phyloP scores from a whole-genome alignment of 495 filamentous ascomycete species.

The Penicillium paradoxum region DNA sequence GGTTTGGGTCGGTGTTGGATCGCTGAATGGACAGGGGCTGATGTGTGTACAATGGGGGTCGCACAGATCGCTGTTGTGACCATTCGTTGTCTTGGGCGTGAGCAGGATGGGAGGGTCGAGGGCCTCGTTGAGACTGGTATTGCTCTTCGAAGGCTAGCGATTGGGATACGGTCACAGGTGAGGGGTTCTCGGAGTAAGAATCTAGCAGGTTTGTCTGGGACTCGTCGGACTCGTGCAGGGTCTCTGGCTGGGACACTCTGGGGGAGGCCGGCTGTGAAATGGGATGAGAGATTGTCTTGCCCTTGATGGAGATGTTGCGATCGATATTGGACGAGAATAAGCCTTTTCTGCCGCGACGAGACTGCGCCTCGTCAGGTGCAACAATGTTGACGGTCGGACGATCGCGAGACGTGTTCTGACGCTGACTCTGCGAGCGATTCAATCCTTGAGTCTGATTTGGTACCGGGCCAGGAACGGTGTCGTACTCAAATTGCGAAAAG shows the following conservation, averaged over 20 bases:
- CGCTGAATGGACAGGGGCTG: slow-evolving; percentile 22
- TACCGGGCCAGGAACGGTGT: neutral
- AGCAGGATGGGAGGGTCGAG: slow-evolving; percentile 10
- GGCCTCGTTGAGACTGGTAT: slow-evolving; percentile 7
- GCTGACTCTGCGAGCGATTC: slow-evolving; percentile 30
- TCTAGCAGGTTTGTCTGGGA: slow-evolving; percentile 2
- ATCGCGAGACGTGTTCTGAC: slow-evolving; percentile 19
- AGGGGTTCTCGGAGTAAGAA: slow-evolving; percentile 10
- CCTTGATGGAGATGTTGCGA: slow-evolving; percentile 20
- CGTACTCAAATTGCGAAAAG: slow-evolving; percentile 6
- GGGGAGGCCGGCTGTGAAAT: slow-evolving; percentile 26
- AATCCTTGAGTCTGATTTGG: slow-evolving; percentile 9
- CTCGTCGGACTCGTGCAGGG: slow-evolving; percentile 27
- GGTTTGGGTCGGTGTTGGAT: slow-evolving; percentile 27
- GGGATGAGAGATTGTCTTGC: slow-evolving; percentile 18
- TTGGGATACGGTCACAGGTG: slow-evolving; percentile 2
- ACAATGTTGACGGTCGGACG: slow-evolving; percentile 22
- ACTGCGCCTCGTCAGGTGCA: slow-evolving; percentile 16
- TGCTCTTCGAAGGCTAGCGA: slow-evolving; percentile 19
- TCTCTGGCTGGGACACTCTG: slow-evolving; percentile 7
- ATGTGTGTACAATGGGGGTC: slow-evolving; percentile 9
- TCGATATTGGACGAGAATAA: slow-evolving; percentile 21
- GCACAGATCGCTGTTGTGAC: slow-evolving; percentile 10
- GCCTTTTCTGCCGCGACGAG: slow-evolving; percentile 15
- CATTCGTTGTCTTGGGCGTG: slow-evolving; percentile 10